Evolutionary conservation across 164 flowering plant genomes (phyloP).

Genomic region (Piper longum): DNA sequence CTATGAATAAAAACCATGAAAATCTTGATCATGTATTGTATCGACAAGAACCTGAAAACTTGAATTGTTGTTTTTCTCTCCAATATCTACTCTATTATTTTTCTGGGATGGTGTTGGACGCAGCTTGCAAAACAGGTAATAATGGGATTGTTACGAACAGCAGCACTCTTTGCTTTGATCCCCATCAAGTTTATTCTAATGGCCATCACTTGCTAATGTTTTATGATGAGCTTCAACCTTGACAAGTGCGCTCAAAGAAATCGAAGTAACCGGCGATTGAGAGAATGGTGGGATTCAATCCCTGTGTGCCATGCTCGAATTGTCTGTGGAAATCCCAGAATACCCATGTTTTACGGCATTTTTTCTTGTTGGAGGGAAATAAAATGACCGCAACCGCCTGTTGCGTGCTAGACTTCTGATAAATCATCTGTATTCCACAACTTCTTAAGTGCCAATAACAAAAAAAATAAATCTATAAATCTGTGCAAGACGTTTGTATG

Average conservation of each 20-base stretch:
- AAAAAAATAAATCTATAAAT: no score
- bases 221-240: constrained; percentile 24
- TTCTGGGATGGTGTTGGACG: neutral
- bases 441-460: no score
- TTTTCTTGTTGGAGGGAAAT: neutral
- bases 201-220: constrained; percentile 10
- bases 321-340: constrained; percentile 12
- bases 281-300: constrained; percentile 90
- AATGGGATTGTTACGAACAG: constrained; percentile 25
- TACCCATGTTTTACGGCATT: neutral
- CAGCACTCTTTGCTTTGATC: constrained; percentile 34
- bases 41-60: no score
- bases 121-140: constrained; percentile 69
- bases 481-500: no score
- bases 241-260: constrained; percentile 23
- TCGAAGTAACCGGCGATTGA: constrained; percentile 34
- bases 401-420: no score
- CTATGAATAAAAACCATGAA: neutral
- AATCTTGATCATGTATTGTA: neutral
- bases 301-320: constrained; percentile 52
- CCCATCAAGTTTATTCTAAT: constrained; percentile 57
- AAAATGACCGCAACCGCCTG: no score
- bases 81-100: neutral
- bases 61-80: neutral
- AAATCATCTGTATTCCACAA: no score